Base-by-base conservation (phyloP, 164 flowering plant species). In the Akebia trifoliata region DNA sequence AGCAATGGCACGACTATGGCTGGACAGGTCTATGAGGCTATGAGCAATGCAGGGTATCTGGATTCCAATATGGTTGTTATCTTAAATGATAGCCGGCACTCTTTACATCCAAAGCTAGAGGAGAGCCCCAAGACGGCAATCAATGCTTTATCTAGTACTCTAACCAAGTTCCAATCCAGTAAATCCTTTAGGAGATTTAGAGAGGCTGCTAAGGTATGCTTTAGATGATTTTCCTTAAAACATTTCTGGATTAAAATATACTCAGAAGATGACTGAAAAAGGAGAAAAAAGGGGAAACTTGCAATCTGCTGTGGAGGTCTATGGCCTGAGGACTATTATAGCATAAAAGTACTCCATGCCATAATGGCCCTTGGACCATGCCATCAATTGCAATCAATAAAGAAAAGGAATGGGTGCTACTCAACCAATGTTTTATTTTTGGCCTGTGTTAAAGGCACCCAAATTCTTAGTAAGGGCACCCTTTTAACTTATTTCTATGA, bases 1-100 rank as follows among this genome's bases (percentile, higher is more conserved):
- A 80, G 83, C 82, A 91, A 86, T 60, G 82, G 67, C 56, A 75
- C 90, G 17, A 91, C 83, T 34, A 78, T 77, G 84, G 83, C 94
- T 49, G 97, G 97, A 36, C 97, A 91, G 80, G 76, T 77, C 54
- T 91, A 86, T 55, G 96, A 87, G 75, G 97, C 96, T 42, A 87
- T 87, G 94, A 76, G 88, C 70, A 91, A 84, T 78, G 90, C 92
- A 32, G 97, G 96, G 36, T 86, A 78, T 74, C 70, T 91, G 72
- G 97, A 87, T 62, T 78, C 92, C 4, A 78, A 87, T 66, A 78
- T 91, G 94, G 74, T 91, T n/a, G 96, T 91, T 47, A 86, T 91
- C 54, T 66, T 91, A 57, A 91, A 91, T 76, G 97, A 91, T 59
- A 84, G 82, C 49, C 85, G 84, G 1, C 91, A 86, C 56, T 81